phyloP scores from a whole-genome alignment of 257 asterid species.

The Penstemon eatonii region DNA sequence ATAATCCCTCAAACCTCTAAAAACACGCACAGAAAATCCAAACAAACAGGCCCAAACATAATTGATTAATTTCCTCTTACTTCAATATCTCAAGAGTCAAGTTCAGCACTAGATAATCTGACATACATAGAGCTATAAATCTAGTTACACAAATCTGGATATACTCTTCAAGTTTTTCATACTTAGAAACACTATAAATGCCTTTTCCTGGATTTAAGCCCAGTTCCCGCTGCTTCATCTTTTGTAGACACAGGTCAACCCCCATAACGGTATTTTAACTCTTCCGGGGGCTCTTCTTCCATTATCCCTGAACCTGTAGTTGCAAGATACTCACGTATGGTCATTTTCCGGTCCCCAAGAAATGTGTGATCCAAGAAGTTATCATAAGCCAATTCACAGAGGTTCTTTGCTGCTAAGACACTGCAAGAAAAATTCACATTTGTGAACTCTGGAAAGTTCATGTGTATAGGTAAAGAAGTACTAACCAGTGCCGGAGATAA shows the following conservation, averaged over 20 bases:
- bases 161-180: background rate
- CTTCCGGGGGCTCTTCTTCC: conserved; percentile 89
- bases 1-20: too few species aligned
- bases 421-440: conserved; percentile 42
- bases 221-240: background rate
- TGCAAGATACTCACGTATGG: conserved; percentile 72
- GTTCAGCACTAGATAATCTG: background rate
- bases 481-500: conserved; percentile 95
- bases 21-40: too few species aligned
- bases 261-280: conserved; percentile 69
- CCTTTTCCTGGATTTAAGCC: background rate
- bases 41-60: too few species aligned
- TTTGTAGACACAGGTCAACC: conserved; percentile 44
- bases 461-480: conserved; percentile 4
- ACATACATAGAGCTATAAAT: conserved; percentile 3
- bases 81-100: background rate
- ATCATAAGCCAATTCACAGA: conserved; percentile 56
- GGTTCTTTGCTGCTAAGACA: conserved; percentile 88
- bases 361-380: conserved; percentile 88
- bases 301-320: conserved; percentile 72
- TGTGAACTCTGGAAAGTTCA: conserved; percentile 8
- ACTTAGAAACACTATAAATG: too few species aligned
- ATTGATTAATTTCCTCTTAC: conserved; percentile 8
- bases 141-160: background rate
- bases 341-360: conserved; percentile 84